phyloP scores from a whole-genome alignment of 768 basidiomycete species.

The Pisolithus orientalis region DNA sequence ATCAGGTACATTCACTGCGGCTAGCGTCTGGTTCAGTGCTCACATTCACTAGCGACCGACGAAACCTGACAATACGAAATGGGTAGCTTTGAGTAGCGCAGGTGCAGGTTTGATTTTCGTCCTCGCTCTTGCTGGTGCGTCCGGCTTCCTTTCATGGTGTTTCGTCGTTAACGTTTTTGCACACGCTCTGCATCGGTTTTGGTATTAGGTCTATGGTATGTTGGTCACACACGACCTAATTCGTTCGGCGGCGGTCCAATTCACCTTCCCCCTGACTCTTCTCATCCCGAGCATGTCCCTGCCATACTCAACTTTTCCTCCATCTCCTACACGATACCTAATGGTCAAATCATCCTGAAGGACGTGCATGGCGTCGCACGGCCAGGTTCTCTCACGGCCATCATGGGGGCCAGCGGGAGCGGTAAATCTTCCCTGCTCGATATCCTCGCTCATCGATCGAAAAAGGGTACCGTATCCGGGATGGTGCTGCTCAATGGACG shows the following conservation, averaged over 20 bases:
- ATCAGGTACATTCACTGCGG: conserved; percentile 40
- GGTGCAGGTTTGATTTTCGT: conserved; percentile 73
- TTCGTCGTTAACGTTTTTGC: neutral
- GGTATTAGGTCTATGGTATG: conserved; percentile 76
- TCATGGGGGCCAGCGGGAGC: conserved; percentile 96
- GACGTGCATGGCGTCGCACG: conserved; percentile 77
- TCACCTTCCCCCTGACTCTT: conserved; percentile 84
- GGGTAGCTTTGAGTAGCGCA: conserved; percentile 82
- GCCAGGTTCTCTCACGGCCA: conserved; percentile 88
- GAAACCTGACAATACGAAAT: conserved; percentile 75
- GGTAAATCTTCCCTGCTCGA: conserved; percentile 97
- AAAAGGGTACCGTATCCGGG: conserved; percentile 71
- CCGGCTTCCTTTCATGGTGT: neutral
- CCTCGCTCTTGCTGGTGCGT: conserved; percentile 53
- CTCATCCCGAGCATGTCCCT: conserved; percentile 77
- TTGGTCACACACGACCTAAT: conserved; percentile 55
- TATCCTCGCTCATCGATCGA: conserved; percentile 86
- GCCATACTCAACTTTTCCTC: conserved; percentile 88
- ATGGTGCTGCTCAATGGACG: conserved; percentile 83
- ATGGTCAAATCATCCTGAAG: conserved; percentile 64
- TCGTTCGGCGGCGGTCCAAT: conserved; percentile 50
- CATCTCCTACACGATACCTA: conserved; percentile 68
- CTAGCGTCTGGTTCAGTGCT: neutral
- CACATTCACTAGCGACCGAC: conserved; percentile 49
- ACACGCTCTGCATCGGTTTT: conserved; percentile 5